Evolutionary conservation across 176 grass and related monocot species (phyloP).

Genomic region (bread wheat (Triticum aestivum)): IWGSC_CS_RefSeq_v2.1 NC_057794.1:593584097-593584596

Average conservation of each 20-base stretch:
- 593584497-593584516: not conserved
- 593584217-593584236: constrained; percentile 29
- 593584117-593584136: constrained; percentile 35
- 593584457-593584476: not conserved
- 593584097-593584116: constrained; percentile 34
- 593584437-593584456: constrained; percentile 11
- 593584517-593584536: not conserved
- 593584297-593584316: constrained; percentile 69
- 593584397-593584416: constrained; percentile 13
- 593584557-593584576: constrained; percentile 3
- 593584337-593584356: constrained; percentile 98
- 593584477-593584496: not conserved
- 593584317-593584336: constrained; percentile 87
- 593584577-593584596: not conserved
- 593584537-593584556: not conserved
- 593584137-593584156: constrained; percentile 69
- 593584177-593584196: constrained; percentile 63
- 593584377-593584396: constrained; percentile 70
- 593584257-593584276: constrained; percentile 62
- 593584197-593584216: constrained; percentile 8
- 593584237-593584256: constrained; percentile 23
- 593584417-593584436: not conserved
- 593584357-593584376: constrained; percentile 98
- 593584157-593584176: constrained; percentile 57
- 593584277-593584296: constrained; percentile 47